These are phyloP conservation scores for Heterobasidion occidentale DNA, from an alignment of 1,284 basidiomycete species.

Conservation along the genomic window DNA sequence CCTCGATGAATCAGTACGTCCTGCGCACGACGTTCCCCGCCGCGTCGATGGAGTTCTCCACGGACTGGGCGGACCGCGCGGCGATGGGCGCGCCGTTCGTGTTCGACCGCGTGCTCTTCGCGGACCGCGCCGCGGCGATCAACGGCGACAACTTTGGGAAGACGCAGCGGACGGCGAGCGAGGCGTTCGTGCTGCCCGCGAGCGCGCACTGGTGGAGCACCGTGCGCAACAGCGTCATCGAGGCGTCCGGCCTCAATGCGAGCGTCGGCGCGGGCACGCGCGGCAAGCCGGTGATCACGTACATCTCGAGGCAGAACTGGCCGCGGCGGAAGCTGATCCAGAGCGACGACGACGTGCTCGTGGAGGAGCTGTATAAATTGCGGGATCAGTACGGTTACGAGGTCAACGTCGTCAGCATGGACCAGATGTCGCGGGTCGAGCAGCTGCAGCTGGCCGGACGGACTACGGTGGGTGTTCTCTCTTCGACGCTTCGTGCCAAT, in stretches of 20 bases:
- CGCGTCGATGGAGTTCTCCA: conserved; percentile 62
- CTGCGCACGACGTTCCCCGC: conserved; percentile 71
- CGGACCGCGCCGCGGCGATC: conserved; percentile 79
- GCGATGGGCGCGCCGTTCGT: conserved; percentile 63
- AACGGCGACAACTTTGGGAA: conserved; percentile 56
- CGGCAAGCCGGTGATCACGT: conserved; percentile 68
- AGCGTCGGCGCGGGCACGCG: conserved; percentile 21
- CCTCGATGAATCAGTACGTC: conserved; percentile 77
- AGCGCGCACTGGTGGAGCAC: conserved; percentile 78
- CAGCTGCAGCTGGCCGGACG: conserved; percentile 72
- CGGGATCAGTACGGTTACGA: conserved; percentile 72
- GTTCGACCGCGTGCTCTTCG: conserved; percentile 77
- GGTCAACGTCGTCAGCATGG: conserved; percentile 79
- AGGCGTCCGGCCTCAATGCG: conserved; percentile 53
- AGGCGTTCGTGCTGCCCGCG: conserved; percentile 67
- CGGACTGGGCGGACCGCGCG: conserved; percentile 75
- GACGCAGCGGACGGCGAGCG: conserved; percentile 69
- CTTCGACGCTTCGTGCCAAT: conserved; percentile 1
- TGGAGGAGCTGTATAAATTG: conserved; percentile 54
- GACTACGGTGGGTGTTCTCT: conserved; percentile 51
- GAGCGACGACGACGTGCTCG: conserved; percentile 60
- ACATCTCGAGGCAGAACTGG: conserved; percentile 82
- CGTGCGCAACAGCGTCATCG: conserved; percentile 64
- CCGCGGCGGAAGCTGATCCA: conserved; percentile 65
- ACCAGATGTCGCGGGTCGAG: conserved; percentile 69